phyloP scores from a whole-genome alignment of 2,329 filamentous ascomycete genomes.

The Knufia fluminis region DNA sequence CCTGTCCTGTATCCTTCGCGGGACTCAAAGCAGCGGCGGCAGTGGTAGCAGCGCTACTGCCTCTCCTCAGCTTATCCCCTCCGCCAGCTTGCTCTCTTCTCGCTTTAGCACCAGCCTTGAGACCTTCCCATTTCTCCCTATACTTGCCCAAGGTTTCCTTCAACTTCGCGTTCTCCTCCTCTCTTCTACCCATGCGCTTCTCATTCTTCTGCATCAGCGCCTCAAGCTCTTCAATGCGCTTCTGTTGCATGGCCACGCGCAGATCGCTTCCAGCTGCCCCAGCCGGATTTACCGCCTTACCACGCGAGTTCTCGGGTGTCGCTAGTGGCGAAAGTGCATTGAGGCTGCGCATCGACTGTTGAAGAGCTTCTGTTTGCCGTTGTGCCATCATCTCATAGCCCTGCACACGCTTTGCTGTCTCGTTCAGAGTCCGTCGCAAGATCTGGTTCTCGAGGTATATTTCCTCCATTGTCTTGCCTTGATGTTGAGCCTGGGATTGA shows the following conservation, averaged over 20 bases:
- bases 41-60: neutral
- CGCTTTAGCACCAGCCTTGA: conserved; percentile 55
- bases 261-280: neutral
- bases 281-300: conserved; percentile 12
- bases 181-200: conserved; percentile 56
- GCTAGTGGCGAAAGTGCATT: conserved; percentile 27
- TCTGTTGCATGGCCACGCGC: conserved; percentile 26
- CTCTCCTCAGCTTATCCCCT: conserved; percentile 1
- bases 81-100: conserved; percentile 25
- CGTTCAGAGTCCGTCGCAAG: conserved; percentile 76
- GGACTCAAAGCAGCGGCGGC: neutral
- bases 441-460: conserved; percentile 79
- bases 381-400: conserved; percentile 90
- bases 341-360: conserved; percentile 61
- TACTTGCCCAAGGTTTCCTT: conserved; percentile 47
- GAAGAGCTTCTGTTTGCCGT: conserved; percentile 72
- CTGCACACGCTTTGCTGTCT: conserved; percentile 75
- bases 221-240: conserved; percentile 56
- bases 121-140: conserved; percentile 57
- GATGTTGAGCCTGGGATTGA: conserved; percentile 18
- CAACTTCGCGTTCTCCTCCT: conserved; percentile 52
- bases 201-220: conserved; percentile 51
- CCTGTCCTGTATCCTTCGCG: neutral
- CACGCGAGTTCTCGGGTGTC: conserved; percentile 22
- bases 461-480: conserved; percentile 69